phyloP scores from a whole-genome alignment of 768 basidiomycete species.

The Suillus placidus region DNA sequence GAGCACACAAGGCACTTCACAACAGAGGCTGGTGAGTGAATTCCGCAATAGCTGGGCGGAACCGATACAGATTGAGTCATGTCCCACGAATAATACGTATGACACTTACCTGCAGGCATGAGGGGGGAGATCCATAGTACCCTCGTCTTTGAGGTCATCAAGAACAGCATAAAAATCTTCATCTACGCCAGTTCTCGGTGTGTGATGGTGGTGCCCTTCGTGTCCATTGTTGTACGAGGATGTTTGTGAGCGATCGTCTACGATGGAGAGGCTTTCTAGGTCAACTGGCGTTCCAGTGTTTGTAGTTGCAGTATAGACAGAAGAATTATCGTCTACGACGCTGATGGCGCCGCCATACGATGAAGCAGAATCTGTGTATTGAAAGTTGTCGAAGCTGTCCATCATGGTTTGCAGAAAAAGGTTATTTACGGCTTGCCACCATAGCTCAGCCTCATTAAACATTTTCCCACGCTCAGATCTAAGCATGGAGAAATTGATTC shows the following conservation, averaged over 20 bases:
- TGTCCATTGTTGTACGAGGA: conserved; percentile 40
- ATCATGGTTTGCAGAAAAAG: conserved; percentile 41
- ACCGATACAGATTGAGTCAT: conserved; percentile 8
- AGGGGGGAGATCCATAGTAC: conserved; percentile 75
- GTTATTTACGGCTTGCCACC: background rate
- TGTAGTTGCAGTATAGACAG: conserved; percentile 77
- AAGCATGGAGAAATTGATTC: background rate
- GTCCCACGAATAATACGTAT: conserved; percentile 6
- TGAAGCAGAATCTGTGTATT: conserved; percentile 75
- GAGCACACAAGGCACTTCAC: conserved; percentile 92
- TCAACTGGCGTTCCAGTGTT: conserved; percentile 60
- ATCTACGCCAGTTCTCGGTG: conserved; percentile 47
- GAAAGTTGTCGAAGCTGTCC: conserved; percentile 86
- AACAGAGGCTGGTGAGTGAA: conserved; percentile 95
- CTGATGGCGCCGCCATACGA: conserved; percentile 72
- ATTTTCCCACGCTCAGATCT: background rate
- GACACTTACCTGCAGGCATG: conserved; percentile 90
- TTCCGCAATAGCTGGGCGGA: conserved; percentile 86
- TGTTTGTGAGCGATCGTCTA: conserved; percentile 58
- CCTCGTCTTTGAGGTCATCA: conserved; percentile 87
- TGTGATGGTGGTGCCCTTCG: conserved; percentile 31
- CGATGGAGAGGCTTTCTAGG: conserved; percentile 66
- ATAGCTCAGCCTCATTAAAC: background rate
- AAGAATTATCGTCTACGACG: conserved; percentile 78
- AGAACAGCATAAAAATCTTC: conserved; percentile 91